Evolutionary conservation across 352 stramenopile genomes (phyloP).

Genomic region (Thalassiosira mediterranea): DNA sequence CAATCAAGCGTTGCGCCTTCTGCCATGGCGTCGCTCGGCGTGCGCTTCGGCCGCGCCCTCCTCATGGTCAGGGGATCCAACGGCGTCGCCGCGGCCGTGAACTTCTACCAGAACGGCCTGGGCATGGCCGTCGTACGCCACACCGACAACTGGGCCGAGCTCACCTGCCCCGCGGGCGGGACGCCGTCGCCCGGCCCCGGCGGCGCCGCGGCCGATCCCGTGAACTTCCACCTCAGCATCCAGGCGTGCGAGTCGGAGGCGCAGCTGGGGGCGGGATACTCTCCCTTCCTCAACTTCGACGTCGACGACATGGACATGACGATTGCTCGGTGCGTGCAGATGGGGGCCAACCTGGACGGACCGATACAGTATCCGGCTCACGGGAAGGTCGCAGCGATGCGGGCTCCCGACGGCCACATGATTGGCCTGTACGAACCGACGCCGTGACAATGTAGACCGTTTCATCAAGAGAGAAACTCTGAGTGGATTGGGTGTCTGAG

Average conservation of each 20-base stretch:
- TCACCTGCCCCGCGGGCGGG: conserved; percentile 45
- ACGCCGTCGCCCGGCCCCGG: conserved; percentile 2
- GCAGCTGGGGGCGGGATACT: conserved; percentile 78
- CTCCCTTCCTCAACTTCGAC: conserved; percentile 78
- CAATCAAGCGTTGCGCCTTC: no score
- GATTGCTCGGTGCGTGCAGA: conserved; percentile 74
- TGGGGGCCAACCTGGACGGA: conserved; percentile 79
- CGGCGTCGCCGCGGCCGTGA: conserved; percentile 66
- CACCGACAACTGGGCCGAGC: conserved; percentile 81
- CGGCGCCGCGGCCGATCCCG: conserved; percentile 1
- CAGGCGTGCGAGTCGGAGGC: conserved; percentile 65
- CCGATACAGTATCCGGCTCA: conserved; percentile 83
- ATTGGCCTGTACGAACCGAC: conserved; percentile 81
- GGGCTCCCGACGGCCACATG: conserved; percentile 79
- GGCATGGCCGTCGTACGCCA: conserved; percentile 72
- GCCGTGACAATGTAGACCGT: conserved; percentile 23
- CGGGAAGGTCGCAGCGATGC: conserved; percentile 78
- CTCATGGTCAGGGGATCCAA: conserved; percentile 79
- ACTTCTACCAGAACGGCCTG: conserved; percentile 82
- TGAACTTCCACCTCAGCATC: conserved; percentile 62
- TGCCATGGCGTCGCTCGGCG: no score
- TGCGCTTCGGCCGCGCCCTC: conserved; percentile 68
- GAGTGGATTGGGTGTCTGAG: no score
- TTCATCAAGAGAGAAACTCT: no score
- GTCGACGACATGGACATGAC: conserved; percentile 76